Conservation (phyloP, 2,329 filamentous ascomycete species). For the Colletotrichum australisinense region DNA sequence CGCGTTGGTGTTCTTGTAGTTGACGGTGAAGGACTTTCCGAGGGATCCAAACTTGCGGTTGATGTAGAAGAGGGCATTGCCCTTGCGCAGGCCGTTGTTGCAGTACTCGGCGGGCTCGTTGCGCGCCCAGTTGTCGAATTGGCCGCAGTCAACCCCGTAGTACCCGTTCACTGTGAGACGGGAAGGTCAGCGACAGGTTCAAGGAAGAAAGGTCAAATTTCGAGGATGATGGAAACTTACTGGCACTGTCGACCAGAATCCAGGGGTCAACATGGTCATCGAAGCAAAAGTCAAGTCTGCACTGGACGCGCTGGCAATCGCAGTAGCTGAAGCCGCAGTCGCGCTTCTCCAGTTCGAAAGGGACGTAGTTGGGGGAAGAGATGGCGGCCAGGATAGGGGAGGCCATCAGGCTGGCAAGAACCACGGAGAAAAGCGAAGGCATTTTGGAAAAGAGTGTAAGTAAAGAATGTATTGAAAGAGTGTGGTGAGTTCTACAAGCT, state of each 20-base stretch:
- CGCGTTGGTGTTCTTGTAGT: constrained; percentile 3
- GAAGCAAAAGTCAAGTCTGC: constrained; percentile 13
- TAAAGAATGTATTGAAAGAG: neutral
- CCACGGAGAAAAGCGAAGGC: neutral
- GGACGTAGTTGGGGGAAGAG: constrained; percentile 2
- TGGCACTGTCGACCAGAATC: constrained; percentile 8
- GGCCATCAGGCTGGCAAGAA: neutral
- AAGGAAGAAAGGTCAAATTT: neutral
- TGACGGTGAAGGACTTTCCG: neutral
- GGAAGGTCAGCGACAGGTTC: neutral
- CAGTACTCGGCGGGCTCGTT: constrained; percentile 8
- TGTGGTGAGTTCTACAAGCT: neutral
- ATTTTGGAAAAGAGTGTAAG: neutral
- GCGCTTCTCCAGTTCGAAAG: constrained; percentile 9
- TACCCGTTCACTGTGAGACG: neutral
- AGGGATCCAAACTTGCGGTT: constrained; percentile 6
- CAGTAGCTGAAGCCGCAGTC: constrained; percentile 1
- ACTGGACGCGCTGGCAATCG: neutral
- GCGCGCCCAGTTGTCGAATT: constrained; percentile 2
- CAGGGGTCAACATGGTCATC: constrained; percentile 18
- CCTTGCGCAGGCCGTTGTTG: constrained; percentile 16
- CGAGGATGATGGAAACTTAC: neutral
- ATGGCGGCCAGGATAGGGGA: constrained; percentile 1
- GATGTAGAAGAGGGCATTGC: neutral
- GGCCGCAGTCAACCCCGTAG: constrained; percentile 22